Evolutionary conservation across 345 rosid species (phyloP).

Genomic region (Melaleuca quinquenervia): DNA sequence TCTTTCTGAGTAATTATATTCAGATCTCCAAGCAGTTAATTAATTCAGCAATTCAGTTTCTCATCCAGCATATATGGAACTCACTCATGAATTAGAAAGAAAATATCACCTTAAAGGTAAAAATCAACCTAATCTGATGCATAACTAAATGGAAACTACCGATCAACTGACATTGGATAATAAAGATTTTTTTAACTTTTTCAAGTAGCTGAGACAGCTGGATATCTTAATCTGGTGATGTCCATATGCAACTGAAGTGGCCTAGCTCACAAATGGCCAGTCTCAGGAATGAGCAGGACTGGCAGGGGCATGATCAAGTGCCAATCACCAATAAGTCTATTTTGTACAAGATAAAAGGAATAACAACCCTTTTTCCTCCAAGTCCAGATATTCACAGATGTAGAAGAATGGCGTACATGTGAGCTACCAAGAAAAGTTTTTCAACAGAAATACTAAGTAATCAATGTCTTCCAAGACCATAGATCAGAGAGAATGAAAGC

Average conservation of each 20-base stretch:
- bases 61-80: background rate
- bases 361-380: background rate
- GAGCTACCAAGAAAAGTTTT: background rate
- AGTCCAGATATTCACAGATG: background rate
- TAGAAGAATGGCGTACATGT: background rate
- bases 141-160: background rate
- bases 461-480: background rate
- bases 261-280: background rate
- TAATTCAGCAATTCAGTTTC: background rate
- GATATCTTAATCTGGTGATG: background rate
- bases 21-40: background rate
- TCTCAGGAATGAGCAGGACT: background rate
- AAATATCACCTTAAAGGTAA: background rate
- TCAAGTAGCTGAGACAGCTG: background rate
- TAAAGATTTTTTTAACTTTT: background rate
- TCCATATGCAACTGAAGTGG: background rate
- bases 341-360: background rate
- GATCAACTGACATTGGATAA: background rate
- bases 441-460: background rate
- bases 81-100: background rate
- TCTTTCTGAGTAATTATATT: background rate
- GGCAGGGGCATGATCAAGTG: background rate
- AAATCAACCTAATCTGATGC: background rate
- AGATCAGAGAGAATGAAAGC: background rate
- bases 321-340: background rate